Percentiles rank a stretch among this genome's conserved stretches.
Conservation (phyloP, 106 monocot species). For the Dendrobium huoshanense region DNA sequence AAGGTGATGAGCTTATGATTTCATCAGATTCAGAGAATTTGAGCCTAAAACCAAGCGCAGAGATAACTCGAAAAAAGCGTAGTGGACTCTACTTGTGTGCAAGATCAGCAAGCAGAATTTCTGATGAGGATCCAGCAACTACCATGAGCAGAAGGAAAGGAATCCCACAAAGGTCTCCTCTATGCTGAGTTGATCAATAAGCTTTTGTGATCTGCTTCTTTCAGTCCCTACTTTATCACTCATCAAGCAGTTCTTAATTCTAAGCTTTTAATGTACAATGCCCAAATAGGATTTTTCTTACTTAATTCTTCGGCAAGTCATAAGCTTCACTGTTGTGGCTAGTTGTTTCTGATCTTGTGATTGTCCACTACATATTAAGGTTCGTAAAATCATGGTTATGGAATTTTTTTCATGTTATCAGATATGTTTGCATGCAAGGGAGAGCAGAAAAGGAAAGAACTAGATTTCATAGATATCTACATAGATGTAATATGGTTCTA, state of each 20-base stretch:
- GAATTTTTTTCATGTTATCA: too few species aligned
- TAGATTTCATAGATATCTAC: too few species aligned
- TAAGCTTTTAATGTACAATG: constrained; percentile 1
- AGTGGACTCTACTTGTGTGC: constrained; percentile 45
- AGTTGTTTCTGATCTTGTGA: too few species aligned
- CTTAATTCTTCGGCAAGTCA: background rate
- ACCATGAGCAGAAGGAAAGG: constrained; percentile 94
- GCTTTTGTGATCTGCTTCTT: background rate
- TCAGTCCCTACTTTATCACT: background rate
- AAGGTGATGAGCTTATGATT: constrained; percentile 55
- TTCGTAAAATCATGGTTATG: too few species aligned
- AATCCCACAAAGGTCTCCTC: constrained; percentile 80
- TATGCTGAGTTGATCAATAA: constrained; percentile 35
- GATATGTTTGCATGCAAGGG: too few species aligned
- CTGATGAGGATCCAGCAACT: constrained; percentile 40
- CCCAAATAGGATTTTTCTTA: background rate
- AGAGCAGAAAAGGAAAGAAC: too few species aligned
- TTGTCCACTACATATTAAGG: too few species aligned
- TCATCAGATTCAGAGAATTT: constrained; percentile 79
- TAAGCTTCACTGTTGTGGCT: background rate
- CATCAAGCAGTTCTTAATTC: background rate
- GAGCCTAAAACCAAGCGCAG: constrained; percentile 28
- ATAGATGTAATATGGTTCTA: too few species aligned
- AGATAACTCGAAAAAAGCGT: constrained; percentile 47
- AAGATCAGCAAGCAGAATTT: constrained; percentile 35